Conservation (phyloP, 371 early-diverging fungal species). For the Zopfochytrium polystomum region DNA sequence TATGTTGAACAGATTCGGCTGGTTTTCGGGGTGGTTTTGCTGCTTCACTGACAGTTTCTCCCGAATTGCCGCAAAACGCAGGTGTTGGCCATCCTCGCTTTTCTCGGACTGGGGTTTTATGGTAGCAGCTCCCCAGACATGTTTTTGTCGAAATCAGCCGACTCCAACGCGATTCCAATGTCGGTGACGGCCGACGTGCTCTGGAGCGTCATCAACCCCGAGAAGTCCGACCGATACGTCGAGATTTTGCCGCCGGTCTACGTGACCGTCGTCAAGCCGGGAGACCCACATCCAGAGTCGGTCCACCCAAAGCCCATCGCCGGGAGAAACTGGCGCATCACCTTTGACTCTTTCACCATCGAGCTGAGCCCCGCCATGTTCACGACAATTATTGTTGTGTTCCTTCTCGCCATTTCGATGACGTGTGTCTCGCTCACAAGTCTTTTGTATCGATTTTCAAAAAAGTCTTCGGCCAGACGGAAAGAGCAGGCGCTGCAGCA, state of each 20-base stretch:
- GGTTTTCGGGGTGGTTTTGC: neutral
- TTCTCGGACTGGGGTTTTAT: slow-evolving; percentile 32
- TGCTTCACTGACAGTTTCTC: neutral
- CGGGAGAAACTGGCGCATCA: slow-evolving; percentile 12
- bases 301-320: neutral
- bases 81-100: slow-evolving; percentile 23
- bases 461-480: neutral
- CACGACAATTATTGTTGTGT: slow-evolving; percentile 9
- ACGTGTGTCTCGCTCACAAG: slow-evolving; percentile 9
- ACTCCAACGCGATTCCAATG: slow-evolving; percentile 16
- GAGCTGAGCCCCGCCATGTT: slow-evolving; percentile 20
- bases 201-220: slow-evolving; percentile 37
- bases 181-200: slow-evolving; percentile 31
- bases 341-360: slow-evolving; percentile 19
- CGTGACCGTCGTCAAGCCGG: slow-evolving; percentile 14
- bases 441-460: slow-evolving; percentile 4
- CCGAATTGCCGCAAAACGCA: neutral
- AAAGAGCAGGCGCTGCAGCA: neutral
- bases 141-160: no score
- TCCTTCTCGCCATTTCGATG: slow-evolving; percentile 7
- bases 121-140: slow-evolving; percentile 20
- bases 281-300: slow-evolving; percentile 1
- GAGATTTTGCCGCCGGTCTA: slow-evolving; percentile 33
- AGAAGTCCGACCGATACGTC: slow-evolving; percentile 30
- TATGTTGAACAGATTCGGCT: slow-evolving; percentile 7